Evolutionary conservation across 495 filamentous ascomycete species (phyloP).

Genomic region (Aspergillus steynii): DNA sequence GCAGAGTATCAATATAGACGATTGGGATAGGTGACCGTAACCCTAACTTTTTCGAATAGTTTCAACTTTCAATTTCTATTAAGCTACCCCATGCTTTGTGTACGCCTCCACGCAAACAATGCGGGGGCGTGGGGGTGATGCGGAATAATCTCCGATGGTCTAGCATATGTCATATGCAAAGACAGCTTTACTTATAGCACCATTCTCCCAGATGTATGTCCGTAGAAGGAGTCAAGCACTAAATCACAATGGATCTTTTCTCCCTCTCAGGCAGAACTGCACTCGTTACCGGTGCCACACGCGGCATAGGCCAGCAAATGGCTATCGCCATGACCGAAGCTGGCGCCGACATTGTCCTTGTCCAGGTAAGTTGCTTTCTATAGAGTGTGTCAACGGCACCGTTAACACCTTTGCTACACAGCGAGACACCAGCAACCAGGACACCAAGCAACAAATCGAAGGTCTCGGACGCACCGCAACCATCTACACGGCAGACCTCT

Average conservation of each 20-base stretch:
- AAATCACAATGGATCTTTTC: constrained; percentile 21
- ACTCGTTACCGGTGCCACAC: constrained; percentile 79
- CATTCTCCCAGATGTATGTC: neutral
- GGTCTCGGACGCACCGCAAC: constrained; percentile 64
- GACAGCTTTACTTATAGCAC: neutral
- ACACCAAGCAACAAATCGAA: constrained; percentile 58
- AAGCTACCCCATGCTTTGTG: too few species aligned
- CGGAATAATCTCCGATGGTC: neutral
- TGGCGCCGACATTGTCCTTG: constrained; percentile 77
- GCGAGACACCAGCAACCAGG: constrained; percentile 58
- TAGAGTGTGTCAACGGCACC: neutral
- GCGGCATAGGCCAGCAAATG: constrained; percentile 79
- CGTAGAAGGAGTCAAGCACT: neutral
- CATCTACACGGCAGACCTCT: constrained; percentile 74
- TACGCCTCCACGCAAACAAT: neutral
- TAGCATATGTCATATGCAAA: neutral
- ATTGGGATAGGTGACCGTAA: neutral
- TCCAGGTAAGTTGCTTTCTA: constrained; percentile 38
- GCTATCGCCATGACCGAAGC: constrained; percentile 79
- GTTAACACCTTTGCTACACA: constrained; percentile 18
- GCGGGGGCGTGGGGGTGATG: constrained; percentile 7
- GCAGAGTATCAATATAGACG: neutral
- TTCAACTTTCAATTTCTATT: neutral
- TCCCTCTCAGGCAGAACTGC: constrained; percentile 56
- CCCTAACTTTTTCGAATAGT: neutral